A percentile compares a stretch with the other conserved stretches of the same genome.
Conservation (phyloP, 257 asterid genomes). For the Cordia subcordata region DNA sequence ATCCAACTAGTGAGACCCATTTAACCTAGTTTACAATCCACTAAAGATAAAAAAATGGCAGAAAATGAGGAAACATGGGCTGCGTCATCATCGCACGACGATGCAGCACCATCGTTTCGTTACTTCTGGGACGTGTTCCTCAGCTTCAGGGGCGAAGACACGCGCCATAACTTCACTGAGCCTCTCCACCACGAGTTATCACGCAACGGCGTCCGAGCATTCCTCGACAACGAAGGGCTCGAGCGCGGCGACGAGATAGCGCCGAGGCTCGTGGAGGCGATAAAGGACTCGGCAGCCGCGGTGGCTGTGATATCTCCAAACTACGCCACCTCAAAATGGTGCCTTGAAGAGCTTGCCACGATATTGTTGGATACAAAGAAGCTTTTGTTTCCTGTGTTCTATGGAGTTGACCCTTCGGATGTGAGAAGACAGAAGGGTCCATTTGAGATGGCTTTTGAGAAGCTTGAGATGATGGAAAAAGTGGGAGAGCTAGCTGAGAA, state of each 20-base stretch:
- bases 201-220: constrained; percentile 19
- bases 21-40: background rate
- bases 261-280: constrained; percentile 15
- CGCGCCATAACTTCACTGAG: constrained; percentile 17
- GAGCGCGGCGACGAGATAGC: constrained; percentile 20
- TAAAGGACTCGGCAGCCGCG: constrained; percentile 30
- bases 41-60: constrained; percentile 1
- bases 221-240: constrained; percentile 23
- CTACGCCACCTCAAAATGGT: constrained; percentile 28
- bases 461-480: background rate
- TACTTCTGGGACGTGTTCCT: constrained; percentile 30
- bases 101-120: constrained; percentile 9
- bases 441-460: constrained; percentile 10
- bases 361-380: constrained; percentile 12
- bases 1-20: too few relatives aligned
- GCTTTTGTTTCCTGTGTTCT: constrained; percentile 25
- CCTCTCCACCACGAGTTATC: constrained; percentile 22
- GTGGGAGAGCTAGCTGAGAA: constrained; percentile 11
- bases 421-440: constrained; percentile 28
- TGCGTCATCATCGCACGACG: background rate
- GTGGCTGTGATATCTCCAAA: constrained; percentile 25
- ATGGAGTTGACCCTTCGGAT: constrained; percentile 20
- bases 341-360: constrained; percentile 26
- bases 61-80: background rate
- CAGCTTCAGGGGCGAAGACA: constrained; percentile 30